These are phyloP conservation scores for Coniferiporia sulphurascens DNA, from an alignment of 1,284 basidiomycete genomes.

Conservation along the genomic window DNA sequence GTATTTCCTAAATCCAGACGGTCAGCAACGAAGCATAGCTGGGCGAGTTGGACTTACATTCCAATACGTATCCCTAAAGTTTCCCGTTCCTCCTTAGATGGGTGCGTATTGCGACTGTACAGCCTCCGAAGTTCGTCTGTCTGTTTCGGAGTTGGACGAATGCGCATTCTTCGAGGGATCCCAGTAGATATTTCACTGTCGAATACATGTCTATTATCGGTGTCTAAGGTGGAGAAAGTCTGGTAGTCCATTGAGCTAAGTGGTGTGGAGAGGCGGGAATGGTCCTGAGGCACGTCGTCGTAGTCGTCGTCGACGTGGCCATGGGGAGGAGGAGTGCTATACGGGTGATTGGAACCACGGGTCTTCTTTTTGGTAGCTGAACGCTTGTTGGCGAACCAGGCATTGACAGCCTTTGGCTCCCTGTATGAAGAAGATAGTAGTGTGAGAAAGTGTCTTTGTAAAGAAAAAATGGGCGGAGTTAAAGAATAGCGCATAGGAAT, in stretches of 20 bases:
- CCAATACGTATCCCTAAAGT: constrained; percentile 59
- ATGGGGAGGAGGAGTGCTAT: constrained; percentile 28
- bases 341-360: constrained; percentile 31
- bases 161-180: constrained; percentile 50
- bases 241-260: constrained; percentile 18
- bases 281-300: constrained; percentile 24
- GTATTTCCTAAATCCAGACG: constrained; percentile 47
- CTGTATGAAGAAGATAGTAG: constrained; percentile 32
- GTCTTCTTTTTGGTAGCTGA: constrained; percentile 73
- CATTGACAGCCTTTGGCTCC: constrained; percentile 78
- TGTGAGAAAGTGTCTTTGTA: not conserved
- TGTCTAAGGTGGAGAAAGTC: constrained; percentile 32
- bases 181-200: constrained; percentile 36
- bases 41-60: constrained; percentile 47
- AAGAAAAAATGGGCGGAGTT: constrained; percentile 10
- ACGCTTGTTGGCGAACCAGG: constrained; percentile 81
- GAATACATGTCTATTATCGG: constrained; percentile 43
- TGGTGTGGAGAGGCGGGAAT: constrained; percentile 17
- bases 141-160: constrained; percentile 58
- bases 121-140: constrained; percentile 60
- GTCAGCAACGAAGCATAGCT: constrained; percentile 15
- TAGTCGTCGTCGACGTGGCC: constrained; percentile 40
- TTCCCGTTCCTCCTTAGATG: constrained; percentile 60
- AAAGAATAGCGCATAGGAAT: constrained; percentile 15
- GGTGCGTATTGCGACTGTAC: constrained; percentile 58